Evolutionary conservation across 495 filamentous ascomycete genomes (phyloP), one percentile per base, ranked within the genome.

Genomic region (Penicilliopsis zonata): DNA sequence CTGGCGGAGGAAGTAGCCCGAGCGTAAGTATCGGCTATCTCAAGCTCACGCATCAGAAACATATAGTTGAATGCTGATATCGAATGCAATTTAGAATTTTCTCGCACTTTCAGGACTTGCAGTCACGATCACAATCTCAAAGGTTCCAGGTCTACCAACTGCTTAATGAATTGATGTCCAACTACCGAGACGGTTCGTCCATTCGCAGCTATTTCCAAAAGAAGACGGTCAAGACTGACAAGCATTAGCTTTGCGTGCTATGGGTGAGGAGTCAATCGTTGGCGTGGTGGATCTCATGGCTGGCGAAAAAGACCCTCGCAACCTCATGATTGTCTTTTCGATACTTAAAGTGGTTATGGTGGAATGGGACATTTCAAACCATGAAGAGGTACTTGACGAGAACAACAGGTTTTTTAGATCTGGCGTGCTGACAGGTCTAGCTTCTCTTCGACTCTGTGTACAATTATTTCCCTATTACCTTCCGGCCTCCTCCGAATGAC

Each of bases 401-500:
- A n/a, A n/a, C n/a, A n/a, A n/a, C n/a, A n/a, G n/a, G n/a, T n/a
- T n/a, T n/a, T n/a, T n/a, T n/a, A n/a, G n/a, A n/a, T n/a, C n/a
- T n/a, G n/a, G n/a, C n/a, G n/a, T 4, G 10, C 10, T 27, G 25
- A 27, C 14, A 13, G 25, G 3, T 4, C 4, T 5, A 78, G 73
- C 51, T 61, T 8, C 55, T 83, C 12, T 85, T 83, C 46, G 80
- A 85, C 39, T 61, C 78, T 3, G 76, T 80, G 10, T 85, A 81
- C 46, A 80, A 80, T 39, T 85, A 85, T 50, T 85, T 84, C 46
- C 80, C 80, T 0, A 83, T 85, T 34, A 82, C 80, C 0, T 85
- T 83, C 50, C 65, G 70, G 40, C 80, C 80, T 13, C 80, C 80
- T 0, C 79, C 79, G 6, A 76, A 80, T 35, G 80, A 84, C 43